Evolutionary conservation across 768 basidiomycete genomes (phyloP).

Genomic region (Termitomyces sp.): DNA sequence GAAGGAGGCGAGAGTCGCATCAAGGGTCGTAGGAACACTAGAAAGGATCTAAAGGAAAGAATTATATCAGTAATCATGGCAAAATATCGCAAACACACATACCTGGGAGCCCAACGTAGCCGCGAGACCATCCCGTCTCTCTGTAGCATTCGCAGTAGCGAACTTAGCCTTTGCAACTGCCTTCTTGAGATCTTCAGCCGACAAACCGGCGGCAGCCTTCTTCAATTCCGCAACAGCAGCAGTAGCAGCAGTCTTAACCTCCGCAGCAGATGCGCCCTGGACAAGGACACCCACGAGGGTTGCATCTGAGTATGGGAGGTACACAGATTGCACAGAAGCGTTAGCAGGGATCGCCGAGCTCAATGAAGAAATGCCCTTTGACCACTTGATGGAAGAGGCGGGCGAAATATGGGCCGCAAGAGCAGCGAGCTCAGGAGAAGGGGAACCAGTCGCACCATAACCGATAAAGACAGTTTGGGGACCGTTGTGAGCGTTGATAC

Average conservation of each 20-base stretch:
- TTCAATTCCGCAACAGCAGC: slow-evolving; percentile 64
- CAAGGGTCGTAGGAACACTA: slow-evolving; percentile 45
- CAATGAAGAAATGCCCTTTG: slow-evolving; percentile 64
- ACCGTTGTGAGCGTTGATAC: slow-evolving; percentile 54
- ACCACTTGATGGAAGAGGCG: slow-evolving; percentile 82
- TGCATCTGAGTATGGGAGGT: slow-evolving; percentile 90
- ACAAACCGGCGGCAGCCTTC: slow-evolving; percentile 53
- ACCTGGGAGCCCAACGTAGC: slow-evolving; percentile 63
- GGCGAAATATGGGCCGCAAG: slow-evolving; percentile 81
- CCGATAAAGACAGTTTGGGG: slow-evolving; percentile 85
- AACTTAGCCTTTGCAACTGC: slow-evolving; percentile 91
- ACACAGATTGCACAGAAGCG: slow-evolving; percentile 64
- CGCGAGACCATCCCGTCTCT: slow-evolving; percentile 65
- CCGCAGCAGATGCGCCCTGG: slow-evolving; percentile 56
- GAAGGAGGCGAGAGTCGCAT: slow-evolving; percentile 57
- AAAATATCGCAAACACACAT: not conserved
- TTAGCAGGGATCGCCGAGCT: slow-evolving; percentile 51
- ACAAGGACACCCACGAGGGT: slow-evolving; percentile 80
- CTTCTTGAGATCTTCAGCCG: slow-evolving; percentile 65
- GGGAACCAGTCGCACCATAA: slow-evolving; percentile 65
- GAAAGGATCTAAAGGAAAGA: slow-evolving; percentile 49
- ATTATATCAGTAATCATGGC: not conserved
- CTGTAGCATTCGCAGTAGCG: slow-evolving; percentile 60
- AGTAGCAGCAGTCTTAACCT: slow-evolving; percentile 63
- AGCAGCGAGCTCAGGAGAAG: slow-evolving; percentile 68